Percentiles rank a stretch among this genome's conserved stretches.
These are phyloP conservation scores for Helotiales sp. DNA, from an alignment of 2,329 filamentous ascomycete genomes.

Conservation along the genomic window DNA sequence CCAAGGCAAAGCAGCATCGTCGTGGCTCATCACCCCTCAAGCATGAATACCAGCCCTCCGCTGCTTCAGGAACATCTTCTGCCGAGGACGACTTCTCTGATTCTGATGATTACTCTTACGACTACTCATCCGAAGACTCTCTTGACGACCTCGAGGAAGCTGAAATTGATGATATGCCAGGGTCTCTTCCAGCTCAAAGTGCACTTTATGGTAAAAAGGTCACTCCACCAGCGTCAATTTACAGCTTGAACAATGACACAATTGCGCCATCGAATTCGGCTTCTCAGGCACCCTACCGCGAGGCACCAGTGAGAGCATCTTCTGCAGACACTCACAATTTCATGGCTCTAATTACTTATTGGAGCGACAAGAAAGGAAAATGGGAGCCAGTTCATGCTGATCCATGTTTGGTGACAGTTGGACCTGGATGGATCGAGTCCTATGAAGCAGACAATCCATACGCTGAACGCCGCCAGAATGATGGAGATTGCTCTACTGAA, in stretches of 20 bases:
- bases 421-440: slow-evolving; percentile 59
- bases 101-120: slow-evolving; percentile 42
- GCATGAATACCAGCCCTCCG: slow-evolving; percentile 92
- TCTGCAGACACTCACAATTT: slow-evolving; percentile 40
- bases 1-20: slow-evolving; percentile 51
- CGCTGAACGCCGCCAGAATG: slow-evolving; percentile 42
- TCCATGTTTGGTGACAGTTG: slow-evolving; percentile 55
- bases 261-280: slow-evolving; percentile 79
- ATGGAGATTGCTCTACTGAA: not conserved
- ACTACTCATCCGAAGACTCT: slow-evolving; percentile 50
- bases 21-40: slow-evolving; percentile 91
- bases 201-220: slow-evolving; percentile 22
- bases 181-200: slow-evolving; percentile 17
- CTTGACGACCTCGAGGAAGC: slow-evolving; percentile 50
- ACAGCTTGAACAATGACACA: slow-evolving; percentile 43
- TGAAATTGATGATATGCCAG: slow-evolving; percentile 40
- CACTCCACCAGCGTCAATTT: slow-evolving; percentile 27
- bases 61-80: slow-evolving; percentile 62
- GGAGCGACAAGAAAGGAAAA: slow-evolving; percentile 57
- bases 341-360: slow-evolving; percentile 59
- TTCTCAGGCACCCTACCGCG: slow-evolving; percentile 58
- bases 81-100: slow-evolving; percentile 56
- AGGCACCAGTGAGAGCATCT: slow-evolving; percentile 26
- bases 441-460: slow-evolving; percentile 41
- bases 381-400: slow-evolving; percentile 60